A percentile compares a stretch with the other conserved stretches of the same genome.
Conservation (phyloP, 768 basidiomycete species). For the Panaeolus papilionaceus region DNA sequence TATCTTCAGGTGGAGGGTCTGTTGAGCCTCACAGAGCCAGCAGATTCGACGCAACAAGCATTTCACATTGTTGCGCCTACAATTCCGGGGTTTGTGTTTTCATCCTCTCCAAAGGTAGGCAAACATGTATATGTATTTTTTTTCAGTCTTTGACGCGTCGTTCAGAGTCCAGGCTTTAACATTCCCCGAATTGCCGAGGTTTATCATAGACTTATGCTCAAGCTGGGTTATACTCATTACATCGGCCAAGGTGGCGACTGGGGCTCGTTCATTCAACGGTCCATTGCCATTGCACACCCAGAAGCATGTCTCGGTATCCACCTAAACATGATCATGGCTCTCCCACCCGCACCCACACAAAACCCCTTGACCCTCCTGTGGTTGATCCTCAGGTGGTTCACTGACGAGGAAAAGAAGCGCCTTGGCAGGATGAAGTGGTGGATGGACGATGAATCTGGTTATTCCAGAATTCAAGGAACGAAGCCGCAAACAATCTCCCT, state of each 20-base stretch:
- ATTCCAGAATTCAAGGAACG: slow-evolving; percentile 43
- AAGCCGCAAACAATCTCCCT: slow-evolving; percentile 56
- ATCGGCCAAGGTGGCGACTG: slow-evolving; percentile 42
- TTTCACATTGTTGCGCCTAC: slow-evolving; percentile 41
- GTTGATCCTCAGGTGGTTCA: slow-evolving; percentile 37
- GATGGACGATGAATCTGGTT: slow-evolving; percentile 39
- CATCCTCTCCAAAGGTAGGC: slow-evolving; percentile 35
- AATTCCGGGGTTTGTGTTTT: slow-evolving; percentile 41
- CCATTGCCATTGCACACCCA: slow-evolving; percentile 33
- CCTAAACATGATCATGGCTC: slow-evolving; percentile 33
- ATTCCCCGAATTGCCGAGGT: slow-evolving; percentile 33
- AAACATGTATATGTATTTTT: slow-evolving; percentile 2
- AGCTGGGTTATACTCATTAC: slow-evolving; percentile 37
- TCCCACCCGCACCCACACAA: slow-evolving; percentile 31
- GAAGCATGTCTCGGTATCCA: slow-evolving; percentile 35
- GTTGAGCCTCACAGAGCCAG: slow-evolving; percentile 34
- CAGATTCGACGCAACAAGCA: slow-evolving; percentile 35
- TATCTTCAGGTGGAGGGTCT: slow-evolving; percentile 35
- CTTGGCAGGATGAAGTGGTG: slow-evolving; percentile 36
- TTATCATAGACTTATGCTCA: slow-evolving; percentile 40
- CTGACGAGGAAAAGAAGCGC: slow-evolving; percentile 37
- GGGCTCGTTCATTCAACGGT: slow-evolving; percentile 37
- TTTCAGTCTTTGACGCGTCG: neutral
- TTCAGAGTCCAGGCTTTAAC: slow-evolving; percentile 34
- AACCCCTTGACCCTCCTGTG: slow-evolving; percentile 32